Base-by-base conservation (phyloP, 1,139 yeast species). In the Kurtzmaniella quercitrusa region DNA sequence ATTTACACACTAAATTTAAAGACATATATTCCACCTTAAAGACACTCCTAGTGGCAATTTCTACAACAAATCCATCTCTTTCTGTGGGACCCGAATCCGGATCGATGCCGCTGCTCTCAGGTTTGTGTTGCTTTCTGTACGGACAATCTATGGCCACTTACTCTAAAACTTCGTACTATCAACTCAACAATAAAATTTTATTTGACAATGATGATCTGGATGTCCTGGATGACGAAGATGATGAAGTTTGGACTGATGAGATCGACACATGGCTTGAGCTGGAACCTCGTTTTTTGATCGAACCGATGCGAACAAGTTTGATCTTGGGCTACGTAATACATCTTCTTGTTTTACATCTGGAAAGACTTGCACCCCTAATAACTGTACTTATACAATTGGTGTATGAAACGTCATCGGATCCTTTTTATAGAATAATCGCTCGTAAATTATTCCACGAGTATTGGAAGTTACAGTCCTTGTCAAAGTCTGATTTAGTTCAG, bases 351-450 rank as follows among this genome's bases (percentile, higher is more conserved):
- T 55, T 70, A 46, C 63, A 70, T 45, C 71, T 68, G 68, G 56
- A 57, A 15, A 48, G 59, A 11, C 50, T 69, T 29, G 69, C 57
- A 46, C 43, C 63, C 37, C 52, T 71, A 36, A 50, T 69, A 1
- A 76, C 76, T 0, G 60, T 61, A 0, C 45, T 70, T 10, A 50
- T 68, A 1, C 74, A 69, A 41, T 70, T 75, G 75, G 54, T 68
- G 10, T 50, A 55, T 34, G 74, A 68, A 41, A 57, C 14, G 3
- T 17, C 21, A 10, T 7, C 23, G n/a, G 2, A 9, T 6, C 14
- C 9, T 9, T 17, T 34, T 16, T 12, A 34, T 11, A 21, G 38
- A 19, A 42, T 50, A 1, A 31, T 54, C 17, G 46, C 53, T 44
- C 42, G 48, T 40, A 19, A 9, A 36, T 38, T 43, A 31, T 42